Base-by-base conservation (phyloP, 257 asterid genomes). In the Ehretia macrophylla region DNA sequence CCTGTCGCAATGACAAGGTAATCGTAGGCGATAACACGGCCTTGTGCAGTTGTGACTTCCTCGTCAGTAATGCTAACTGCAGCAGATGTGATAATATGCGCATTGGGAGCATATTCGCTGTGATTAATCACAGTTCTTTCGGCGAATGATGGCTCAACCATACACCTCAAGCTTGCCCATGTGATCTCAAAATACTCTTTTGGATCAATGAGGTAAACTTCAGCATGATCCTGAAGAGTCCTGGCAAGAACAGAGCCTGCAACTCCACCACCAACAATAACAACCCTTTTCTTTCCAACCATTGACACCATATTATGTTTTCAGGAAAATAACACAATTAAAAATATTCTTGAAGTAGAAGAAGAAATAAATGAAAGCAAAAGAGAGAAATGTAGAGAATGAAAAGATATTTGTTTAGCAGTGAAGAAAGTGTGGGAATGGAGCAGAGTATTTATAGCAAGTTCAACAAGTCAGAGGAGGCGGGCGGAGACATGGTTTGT, bases 81-180 rank as follows among this genome's bases (percentile, higher is more conserved):
- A 17, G 16, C 16, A 8, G 54, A 14, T 0, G 54, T 49, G 20
- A 49, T 49, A 21, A 49, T 17, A 17, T 19, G 10, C 1, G 54
- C 54, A 18, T 49, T 49, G 1, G 4, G 4, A 17, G 27, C 54
- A 49, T 49, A 49, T 5, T 49, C 54, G 0, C 27, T 17, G 54
- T 49, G 54, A 8, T 49, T 49, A 21, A 49, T 49, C 17, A 49
- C 5, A 2, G 54, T 4, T 17, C 54, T 49, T 17, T 49, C 27
- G 11, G 54, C 54, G 20, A 49, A 49, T n/a, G 54, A 49, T 17
- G 54, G 54, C 14, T 49, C 54, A 0, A 49, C 54, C 54, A 49
- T 49, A 21, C 54, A 49, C 10, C 54, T 14, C 16, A 49, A 49
- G 20, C 54, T 49, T 8, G 54, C 54, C 54, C 54, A 49, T 49